A percentile compares a stretch with the other conserved stretches of the same genome.
Evolutionary conservation across 495 filamentous ascomycete species (phyloP).

Genomic region (Tuber microsphaerosporum): DNA sequence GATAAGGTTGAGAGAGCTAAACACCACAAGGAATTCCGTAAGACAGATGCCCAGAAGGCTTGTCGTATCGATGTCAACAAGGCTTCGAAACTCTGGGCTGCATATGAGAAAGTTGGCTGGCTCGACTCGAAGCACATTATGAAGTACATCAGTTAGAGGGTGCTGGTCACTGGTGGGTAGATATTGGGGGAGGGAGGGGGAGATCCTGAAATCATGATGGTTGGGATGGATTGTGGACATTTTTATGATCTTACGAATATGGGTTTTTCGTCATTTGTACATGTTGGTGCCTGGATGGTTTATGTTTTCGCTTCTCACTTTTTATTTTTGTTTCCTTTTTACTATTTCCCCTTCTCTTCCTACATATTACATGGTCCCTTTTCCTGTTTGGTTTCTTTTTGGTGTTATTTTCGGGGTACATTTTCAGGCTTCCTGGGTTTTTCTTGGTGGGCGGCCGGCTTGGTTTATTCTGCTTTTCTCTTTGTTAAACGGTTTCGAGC

Average conservation of each 20-base stretch:
- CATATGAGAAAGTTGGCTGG: slow-evolving; percentile 86
- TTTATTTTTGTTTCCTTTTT: slow-evolving; percentile 19
- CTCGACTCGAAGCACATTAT: slow-evolving; percentile 49
- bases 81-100: slow-evolving; percentile 88
- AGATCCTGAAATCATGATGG: slow-evolving; percentile 2
- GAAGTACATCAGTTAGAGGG: neutral
- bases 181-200: neutral
- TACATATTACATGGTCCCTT: slow-evolving; percentile 35
- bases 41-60: slow-evolving; percentile 94
- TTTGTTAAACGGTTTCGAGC: slow-evolving; percentile 34
- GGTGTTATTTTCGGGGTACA: slow-evolving; percentile 32
- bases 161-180: neutral
- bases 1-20: slow-evolving; percentile 61
- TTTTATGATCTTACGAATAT: slow-evolving; percentile 29
- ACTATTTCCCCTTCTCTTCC: slow-evolving; percentile 18
- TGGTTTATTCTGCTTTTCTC: slow-evolving; percentile 21
- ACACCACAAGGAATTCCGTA: slow-evolving; percentile 80
- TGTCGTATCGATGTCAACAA: slow-evolving; percentile 99
- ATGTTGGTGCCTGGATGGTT: slow-evolving; percentile 12
- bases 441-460: slow-evolving; percentile 28
- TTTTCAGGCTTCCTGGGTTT: slow-evolving; percentile 24
- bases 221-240: slow-evolving; percentile 11
- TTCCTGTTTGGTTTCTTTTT: slow-evolving; percentile 28
- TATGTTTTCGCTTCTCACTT: slow-evolving; percentile 17
- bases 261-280: neutral